A percentile compares a stretch with the other conserved stretches of the same genome.
These are phyloP conservation scores for Sarocladiaceae sp. DNA, from an alignment of 2,329 filamentous ascomycete species.

Conservation along the genomic window DNA sequence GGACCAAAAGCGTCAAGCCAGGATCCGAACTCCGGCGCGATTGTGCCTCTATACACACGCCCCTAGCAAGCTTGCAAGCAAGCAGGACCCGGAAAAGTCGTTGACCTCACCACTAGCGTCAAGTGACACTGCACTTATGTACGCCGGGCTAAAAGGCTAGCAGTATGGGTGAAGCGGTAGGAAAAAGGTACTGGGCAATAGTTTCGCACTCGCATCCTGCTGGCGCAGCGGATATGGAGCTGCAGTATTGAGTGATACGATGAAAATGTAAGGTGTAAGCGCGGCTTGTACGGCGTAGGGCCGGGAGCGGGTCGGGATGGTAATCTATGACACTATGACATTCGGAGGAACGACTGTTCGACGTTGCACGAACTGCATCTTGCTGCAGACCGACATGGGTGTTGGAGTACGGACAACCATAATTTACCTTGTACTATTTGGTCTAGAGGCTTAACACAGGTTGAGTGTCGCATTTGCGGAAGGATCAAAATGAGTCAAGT, in stretches of 20 bases:
- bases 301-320: too few species aligned
- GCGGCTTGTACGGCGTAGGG: too few species aligned
- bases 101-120: slow-evolving; percentile 4
- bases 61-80: too few species aligned
- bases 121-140: slow-evolving; percentile 4
- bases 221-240: too few species aligned
- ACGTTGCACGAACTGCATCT: background rate
- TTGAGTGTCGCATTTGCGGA: too few species aligned
- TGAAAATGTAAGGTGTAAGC: too few species aligned
- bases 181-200: background rate
- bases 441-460: too few species aligned
- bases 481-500: too few species aligned
- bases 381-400: background rate
- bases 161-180: too few species aligned
- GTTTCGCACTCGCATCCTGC: background rate
- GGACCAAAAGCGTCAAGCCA: background rate
- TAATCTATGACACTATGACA: slow-evolving; percentile 8
- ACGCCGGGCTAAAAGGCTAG: too few species aligned
- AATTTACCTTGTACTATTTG: too few species aligned
- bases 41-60: background rate
- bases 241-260: too few species aligned
- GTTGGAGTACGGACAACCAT: background rate
- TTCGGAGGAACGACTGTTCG: background rate
- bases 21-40: slow-evolving; percentile 2
- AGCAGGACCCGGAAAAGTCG: background rate